A percentile compares a stretch with the other conserved stretches of the same genome.
phyloP scores from a whole-genome alignment of 345 rosid genomes.

The Cardamine occulta region DNA sequence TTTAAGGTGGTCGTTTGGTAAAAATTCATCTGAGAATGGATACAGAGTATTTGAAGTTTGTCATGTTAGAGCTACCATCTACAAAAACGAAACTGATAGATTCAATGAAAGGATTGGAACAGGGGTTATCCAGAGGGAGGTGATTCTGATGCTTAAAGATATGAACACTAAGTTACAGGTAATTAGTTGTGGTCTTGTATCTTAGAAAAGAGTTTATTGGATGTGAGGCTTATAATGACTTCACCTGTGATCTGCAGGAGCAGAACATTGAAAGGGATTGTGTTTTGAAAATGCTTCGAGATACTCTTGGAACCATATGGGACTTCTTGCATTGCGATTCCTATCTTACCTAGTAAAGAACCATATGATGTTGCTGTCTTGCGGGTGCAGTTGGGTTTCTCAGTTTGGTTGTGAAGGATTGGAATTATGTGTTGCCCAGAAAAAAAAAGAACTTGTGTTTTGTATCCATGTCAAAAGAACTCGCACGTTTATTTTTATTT shows the following conservation, averaged over 20 bases:
- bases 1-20: conserved; percentile 64
- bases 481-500: too few relatives aligned
- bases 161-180: conserved; percentile 48
- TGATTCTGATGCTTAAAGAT: conserved; percentile 55
- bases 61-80: conserved; percentile 50
- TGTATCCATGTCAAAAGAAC: too few relatives aligned
- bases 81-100: conserved; percentile 58
- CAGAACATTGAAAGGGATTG: conserved; percentile 17
- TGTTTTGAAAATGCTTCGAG: conserved; percentile 32
- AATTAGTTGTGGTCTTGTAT: not conserved
- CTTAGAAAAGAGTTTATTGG: not conserved
- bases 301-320: conserved; percentile 31
- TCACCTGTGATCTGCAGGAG: conserved; percentile 31
- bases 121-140: conserved; percentile 51
- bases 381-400: not conserved
- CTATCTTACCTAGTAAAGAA: not conserved
- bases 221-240: conserved; percentile 13
- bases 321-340: conserved; percentile 35
- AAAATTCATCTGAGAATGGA: conserved; percentile 50
- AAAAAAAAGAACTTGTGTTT: too few relatives aligned
- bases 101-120: conserved; percentile 50
- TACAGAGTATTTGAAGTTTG: conserved; percentile 51
- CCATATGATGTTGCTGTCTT: not conserved
- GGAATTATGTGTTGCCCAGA: too few relatives aligned
- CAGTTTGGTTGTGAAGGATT: too few relatives aligned